These are phyloP conservation scores for Mortierella sp. DNA, from an alignment of 371 early-diverging fungal species.

Conservation along the genomic window DNA sequence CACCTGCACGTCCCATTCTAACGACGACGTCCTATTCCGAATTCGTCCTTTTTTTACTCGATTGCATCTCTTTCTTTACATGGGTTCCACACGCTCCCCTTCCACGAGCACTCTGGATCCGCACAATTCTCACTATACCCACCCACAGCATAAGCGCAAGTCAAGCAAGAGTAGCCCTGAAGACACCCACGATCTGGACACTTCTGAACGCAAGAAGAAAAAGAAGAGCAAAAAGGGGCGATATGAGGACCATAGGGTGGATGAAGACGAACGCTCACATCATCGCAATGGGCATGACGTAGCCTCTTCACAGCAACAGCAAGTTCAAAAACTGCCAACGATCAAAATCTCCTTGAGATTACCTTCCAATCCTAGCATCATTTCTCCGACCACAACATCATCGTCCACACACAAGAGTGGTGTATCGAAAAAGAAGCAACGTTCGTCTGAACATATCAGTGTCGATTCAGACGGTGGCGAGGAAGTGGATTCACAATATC, in stretches of 20 bases:
- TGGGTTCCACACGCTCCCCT: constrained; percentile 52
- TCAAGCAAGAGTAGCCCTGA: constrained; percentile 25
- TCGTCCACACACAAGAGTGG: constrained; percentile 14
- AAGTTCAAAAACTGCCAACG: constrained; percentile 32
- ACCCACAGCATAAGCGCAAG: constrained; percentile 35
- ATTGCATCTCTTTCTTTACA: constrained; percentile 15
- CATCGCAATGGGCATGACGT: constrained; percentile 15
- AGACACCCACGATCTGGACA: constrained; percentile 4
- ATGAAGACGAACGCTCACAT: constrained; percentile 3
- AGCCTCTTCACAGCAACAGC: constrained; percentile 14
- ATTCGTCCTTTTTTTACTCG: constrained; percentile 6
- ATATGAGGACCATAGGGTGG: constrained; percentile 11
- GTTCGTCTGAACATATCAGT: constrained; percentile 33
- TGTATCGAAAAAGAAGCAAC: constrained; percentile 30
- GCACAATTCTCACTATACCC: constrained; percentile 31
- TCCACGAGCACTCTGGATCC: constrained; percentile 43
- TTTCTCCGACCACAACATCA: constrained; percentile 11
- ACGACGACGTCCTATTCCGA: neutral
- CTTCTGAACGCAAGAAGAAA: constrained; percentile 22
- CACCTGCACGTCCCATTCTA: constrained; percentile 1
- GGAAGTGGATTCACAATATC: constrained; percentile 7
- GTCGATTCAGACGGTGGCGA: constrained; percentile 32
- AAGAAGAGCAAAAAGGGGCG: constrained; percentile 41
- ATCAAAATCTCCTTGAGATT: constrained; percentile 54
- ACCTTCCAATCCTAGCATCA: constrained; percentile 27